Percentiles rank a stretch among this genome's conserved stretches.
These are phyloP conservation scores for Ocimum tenuiflorum DNA, from an alignment of 257 asterid species.

Conservation along the genomic window DNA sequence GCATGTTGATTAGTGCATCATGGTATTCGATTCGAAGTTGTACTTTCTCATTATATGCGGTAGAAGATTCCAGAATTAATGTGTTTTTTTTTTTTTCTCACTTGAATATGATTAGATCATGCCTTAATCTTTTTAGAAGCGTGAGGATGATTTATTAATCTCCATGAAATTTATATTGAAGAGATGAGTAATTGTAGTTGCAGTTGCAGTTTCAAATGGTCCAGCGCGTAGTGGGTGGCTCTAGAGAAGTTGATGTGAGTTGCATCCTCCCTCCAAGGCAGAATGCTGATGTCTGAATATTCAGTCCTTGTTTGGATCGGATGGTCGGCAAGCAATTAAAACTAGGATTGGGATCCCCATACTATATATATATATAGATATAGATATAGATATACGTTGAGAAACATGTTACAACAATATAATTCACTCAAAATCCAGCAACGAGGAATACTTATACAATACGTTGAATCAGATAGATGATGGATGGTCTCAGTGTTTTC, in stretches of 20 bases:
- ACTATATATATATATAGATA: too few relatives aligned
- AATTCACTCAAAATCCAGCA: conserved; percentile 75
- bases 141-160: too few relatives aligned
- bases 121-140: too few relatives aligned
- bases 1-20: too few relatives aligned
- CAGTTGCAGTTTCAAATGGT: conserved; percentile 35
- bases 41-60: too few relatives aligned
- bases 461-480: conserved; percentile 79
- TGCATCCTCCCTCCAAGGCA: conserved; percentile 27
- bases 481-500: conserved; percentile 75
- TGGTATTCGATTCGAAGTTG: too few relatives aligned
- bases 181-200: conserved; percentile 15
- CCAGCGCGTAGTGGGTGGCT: conserved; percentile 28
- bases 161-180: not conserved
- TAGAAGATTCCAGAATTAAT: too few relatives aligned
- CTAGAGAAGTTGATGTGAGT: conserved; percentile 25
- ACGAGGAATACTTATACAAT: too few relatives aligned
- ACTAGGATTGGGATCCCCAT: conserved; percentile 85
- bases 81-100: too few relatives aligned
- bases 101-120: too few relatives aligned
- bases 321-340: conserved; percentile 69
- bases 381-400: too few relatives aligned
- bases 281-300: conserved; percentile 36
- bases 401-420: conserved; percentile 71
- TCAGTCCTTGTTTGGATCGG: conserved; percentile 65